Conservation (phyloP, 768 basidiomycete species). For the Calocybe indica region DNA sequence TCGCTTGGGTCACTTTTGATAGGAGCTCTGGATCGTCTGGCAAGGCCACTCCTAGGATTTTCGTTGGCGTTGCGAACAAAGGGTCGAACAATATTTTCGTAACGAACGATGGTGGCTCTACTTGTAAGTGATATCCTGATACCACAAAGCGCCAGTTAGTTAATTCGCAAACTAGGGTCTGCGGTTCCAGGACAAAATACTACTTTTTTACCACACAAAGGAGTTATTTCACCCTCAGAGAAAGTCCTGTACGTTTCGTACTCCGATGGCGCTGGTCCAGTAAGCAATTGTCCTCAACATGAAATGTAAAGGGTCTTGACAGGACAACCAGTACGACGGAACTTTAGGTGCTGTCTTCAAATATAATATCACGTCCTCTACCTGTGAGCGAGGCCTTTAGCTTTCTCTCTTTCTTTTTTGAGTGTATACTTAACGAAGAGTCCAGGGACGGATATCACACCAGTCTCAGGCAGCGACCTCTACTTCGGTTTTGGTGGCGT, state of each 20-base stretch:
- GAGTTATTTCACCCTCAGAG: conserved; percentile 54
- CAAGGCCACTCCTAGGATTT: conserved; percentile 53
- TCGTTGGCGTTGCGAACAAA: conserved; percentile 58
- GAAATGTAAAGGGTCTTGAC: conserved; percentile 1
- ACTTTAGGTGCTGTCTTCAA: conserved; percentile 41
- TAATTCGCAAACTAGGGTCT: conserved; percentile 32
- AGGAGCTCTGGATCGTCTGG: conserved; percentile 49
- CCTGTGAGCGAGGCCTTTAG: conserved; percentile 20
- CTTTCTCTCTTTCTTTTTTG: neutral
- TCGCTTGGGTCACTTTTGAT: conserved; percentile 65
- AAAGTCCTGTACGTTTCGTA: conserved; percentile 55
- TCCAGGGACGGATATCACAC: conserved; percentile 56
- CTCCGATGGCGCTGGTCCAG: conserved; percentile 57
- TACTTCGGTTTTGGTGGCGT: conserved; percentile 62
- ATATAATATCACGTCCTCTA: conserved; percentile 47
- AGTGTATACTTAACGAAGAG: neutral
- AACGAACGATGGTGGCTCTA: conserved; percentile 47
- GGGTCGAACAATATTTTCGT: conserved; percentile 53
- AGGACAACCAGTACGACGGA: conserved; percentile 42
- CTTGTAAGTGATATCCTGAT: conserved; percentile 33
- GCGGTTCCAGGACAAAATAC: conserved; percentile 54
- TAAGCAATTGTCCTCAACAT: conserved; percentile 11
- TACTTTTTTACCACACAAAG: conserved; percentile 59
- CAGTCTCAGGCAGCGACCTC: conserved; percentile 49
- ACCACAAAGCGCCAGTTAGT: neutral